Evolutionary conservation across 2,329 filamentous ascomycete species (phyloP), one percentile per base, ranked within the genome.

Genomic region (Emergomyces orientalis): DNA sequence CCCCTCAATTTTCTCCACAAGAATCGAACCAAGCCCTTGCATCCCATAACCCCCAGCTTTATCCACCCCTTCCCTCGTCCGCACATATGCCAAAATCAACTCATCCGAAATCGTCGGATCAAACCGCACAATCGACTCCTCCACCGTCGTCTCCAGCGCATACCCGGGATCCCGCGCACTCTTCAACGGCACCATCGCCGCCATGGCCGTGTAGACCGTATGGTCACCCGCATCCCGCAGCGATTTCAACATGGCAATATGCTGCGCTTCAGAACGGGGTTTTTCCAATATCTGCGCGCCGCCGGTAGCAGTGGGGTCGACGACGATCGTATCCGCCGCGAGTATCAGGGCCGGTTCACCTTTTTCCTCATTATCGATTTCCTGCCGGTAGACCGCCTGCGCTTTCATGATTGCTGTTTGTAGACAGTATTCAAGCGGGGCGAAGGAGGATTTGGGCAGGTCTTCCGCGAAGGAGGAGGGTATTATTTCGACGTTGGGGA

Each of bases 41-140:
- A 99, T 84, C 1, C 91, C 94, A 75, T 99, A 99, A 0, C 94
- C 94, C 1, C 94, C 94, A 0, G 94, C 94, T 80, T 97, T 99
- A 76, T 97, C 94, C 13, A 86, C 91, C 1, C 94, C 94, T 79
- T 99, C 94, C 62, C 93, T 82, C 27, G 93, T 97, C 64, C 73
- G 71, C 59, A 83, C 81, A 73, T 83, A 83, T 61, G 84, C 84
- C 69, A 90, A 80, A 64, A 97, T 87, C 68, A 96, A 83, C 64
- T 96, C 91, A 77, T 99, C 93, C 17, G 86, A 85, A 4, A 87
- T 80, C 52, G 83, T 84, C 63, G 81, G 76, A 72, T 91, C 90
- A 76, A 99, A 99, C 72, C 84, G 85, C n/a, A 99, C 94, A 65
- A 82, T 84, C 54, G 93, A 97, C 81, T 96, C 92, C 78, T 97